A percentile compares a stretch with the other conserved stretches of the same genome.
Evolutionary conservation across 805 yeast genomes (phyloP).

Genomic region (Candida sithepensis): DNA sequence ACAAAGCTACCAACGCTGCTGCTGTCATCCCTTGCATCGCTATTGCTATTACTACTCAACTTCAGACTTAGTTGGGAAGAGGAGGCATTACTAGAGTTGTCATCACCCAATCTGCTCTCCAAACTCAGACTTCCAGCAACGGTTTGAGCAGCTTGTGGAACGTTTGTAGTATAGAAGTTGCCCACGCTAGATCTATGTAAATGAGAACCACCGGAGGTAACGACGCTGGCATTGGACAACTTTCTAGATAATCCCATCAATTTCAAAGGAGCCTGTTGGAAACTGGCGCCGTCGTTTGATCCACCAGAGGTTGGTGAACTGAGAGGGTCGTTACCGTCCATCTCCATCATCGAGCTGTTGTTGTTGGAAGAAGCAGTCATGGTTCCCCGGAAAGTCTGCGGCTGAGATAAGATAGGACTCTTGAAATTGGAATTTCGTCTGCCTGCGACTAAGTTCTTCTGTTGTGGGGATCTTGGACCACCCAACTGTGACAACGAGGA

Average conservation of each 20-base stretch:
- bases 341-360: background rate
- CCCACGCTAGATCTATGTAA: background rate
- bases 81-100: background rate
- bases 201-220: background rate
- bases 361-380: background rate
- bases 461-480: constrained; percentile 20
- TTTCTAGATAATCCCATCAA: constrained; percentile 25
- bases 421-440: background rate
- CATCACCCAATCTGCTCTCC: background rate
- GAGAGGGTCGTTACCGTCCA: constrained; percentile 7
- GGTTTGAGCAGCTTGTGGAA: too few relatives aligned
- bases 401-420: background rate
- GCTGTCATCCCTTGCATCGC: constrained; percentile 15
- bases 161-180: too few relatives aligned
- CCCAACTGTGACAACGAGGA: constrained; percentile 6
- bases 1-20: constrained; percentile 28
- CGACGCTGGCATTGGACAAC: constrained; percentile 14
- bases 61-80: background rate
- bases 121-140: background rate
- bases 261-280: constrained; percentile 11
- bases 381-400: background rate
- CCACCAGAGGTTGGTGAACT: constrained; percentile 15
- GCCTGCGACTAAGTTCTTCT: constrained; percentile 27
- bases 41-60: background rate
- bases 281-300: background rate